Conservation (phyloP, 306 rosid genomes). For the Neltuma alba region DNA sequence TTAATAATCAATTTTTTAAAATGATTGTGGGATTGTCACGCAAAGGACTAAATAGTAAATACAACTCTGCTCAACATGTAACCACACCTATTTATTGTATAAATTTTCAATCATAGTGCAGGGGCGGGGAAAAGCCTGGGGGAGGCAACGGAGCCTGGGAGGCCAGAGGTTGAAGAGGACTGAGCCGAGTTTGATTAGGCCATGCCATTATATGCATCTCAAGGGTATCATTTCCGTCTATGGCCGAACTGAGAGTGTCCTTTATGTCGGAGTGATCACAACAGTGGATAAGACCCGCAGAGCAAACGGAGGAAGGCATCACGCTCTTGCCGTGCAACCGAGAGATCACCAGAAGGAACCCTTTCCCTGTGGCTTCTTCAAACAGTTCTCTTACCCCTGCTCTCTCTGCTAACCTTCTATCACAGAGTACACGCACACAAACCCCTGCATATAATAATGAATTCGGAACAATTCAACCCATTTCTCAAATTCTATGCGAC, state of each 20-base stretch:
- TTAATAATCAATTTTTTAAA: no score
- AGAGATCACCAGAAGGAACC: conserved; percentile 42
- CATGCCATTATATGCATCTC: not conserved
- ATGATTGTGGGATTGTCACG: no score
- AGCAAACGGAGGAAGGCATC: not conserved
- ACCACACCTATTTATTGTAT: no score
- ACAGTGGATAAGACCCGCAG: not conserved
- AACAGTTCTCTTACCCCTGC: conserved; percentile 35
- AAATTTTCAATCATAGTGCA: not conserved
- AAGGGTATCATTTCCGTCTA: not conserved
- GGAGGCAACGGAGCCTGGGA: not conserved
- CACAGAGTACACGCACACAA: conserved; percentile 47
- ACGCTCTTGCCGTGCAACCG: conserved; percentile 22
- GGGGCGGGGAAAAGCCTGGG: not conserved
- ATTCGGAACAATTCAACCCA: not conserved
- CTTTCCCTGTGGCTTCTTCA: conserved; percentile 34
- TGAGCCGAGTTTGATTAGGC: not conserved
- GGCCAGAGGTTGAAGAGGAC: not conserved
- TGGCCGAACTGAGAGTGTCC: not conserved
- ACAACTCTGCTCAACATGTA: no score
- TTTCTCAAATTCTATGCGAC: not conserved
- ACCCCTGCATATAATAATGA: conserved; percentile 23
- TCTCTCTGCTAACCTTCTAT: conserved; percentile 35
- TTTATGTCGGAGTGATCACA: not conserved
- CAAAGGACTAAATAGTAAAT: no score